Percentiles rank a stretch among this genome's conserved stretches.
phyloP scores from a whole-genome alignment of 163 green algal species.

The Chlamydomonas reinhardtii region DNA sequence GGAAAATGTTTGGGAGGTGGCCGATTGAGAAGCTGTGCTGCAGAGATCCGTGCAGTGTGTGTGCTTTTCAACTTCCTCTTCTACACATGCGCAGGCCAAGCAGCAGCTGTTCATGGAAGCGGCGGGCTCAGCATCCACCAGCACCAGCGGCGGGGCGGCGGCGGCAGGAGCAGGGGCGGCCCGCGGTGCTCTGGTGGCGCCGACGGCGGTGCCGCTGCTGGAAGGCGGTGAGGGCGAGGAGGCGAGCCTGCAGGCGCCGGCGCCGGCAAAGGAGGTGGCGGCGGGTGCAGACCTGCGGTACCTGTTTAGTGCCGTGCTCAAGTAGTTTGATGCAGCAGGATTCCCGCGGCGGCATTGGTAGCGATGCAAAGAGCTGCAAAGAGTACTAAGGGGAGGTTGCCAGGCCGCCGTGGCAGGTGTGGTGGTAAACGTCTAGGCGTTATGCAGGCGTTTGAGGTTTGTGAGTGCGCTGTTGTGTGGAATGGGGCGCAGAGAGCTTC shows the following conservation, averaged over 20 bases:
- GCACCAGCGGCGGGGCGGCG: not conserved
- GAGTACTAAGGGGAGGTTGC: too few relatives aligned
- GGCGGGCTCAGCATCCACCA: not conserved
- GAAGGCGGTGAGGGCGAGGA: constrained; percentile 25
- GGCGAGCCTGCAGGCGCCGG: constrained; percentile 40
- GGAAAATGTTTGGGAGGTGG: too few relatives aligned
- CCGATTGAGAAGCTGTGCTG: too few relatives aligned
- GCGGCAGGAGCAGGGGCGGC: not conserved
- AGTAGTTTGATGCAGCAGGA: constrained; percentile 10
- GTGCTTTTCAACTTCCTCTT: too few relatives aligned
- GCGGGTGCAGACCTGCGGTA: constrained; percentile 44
- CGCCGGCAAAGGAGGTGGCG: constrained; percentile 47
- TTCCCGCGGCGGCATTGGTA: too few relatives aligned
- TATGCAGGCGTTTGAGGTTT: too few relatives aligned
- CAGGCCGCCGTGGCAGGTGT: too few relatives aligned
- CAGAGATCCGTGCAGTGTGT: too few relatives aligned
- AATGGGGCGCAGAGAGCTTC: too few relatives aligned
- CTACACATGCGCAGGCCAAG: constrained; percentile 49
- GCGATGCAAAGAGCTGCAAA: too few relatives aligned
- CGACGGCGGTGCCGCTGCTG: constrained; percentile 27
- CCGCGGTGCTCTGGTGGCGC: constrained; percentile 4
- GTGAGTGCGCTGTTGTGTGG: too few relatives aligned
- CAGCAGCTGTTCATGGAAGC: constrained; percentile 51
- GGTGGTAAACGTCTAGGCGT: too few relatives aligned
- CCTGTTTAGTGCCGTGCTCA: constrained; percentile 59